Base-by-base conservation (phyloP, 257 asterid species). In the Fraxinus pennsylvanica region DNA sequence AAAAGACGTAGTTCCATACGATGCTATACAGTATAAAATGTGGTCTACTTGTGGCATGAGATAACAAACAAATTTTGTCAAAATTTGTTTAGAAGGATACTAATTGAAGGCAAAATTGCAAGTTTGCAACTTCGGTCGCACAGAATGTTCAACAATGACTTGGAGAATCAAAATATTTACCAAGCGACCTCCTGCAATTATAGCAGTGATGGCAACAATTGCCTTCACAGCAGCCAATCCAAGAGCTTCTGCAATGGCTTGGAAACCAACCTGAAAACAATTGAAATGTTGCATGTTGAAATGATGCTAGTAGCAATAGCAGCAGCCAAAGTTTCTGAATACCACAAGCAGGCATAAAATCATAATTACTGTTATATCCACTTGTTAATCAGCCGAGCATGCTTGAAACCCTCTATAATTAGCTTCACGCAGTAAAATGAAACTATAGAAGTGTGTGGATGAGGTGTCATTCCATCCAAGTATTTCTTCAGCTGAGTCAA, bases 191-290 rank as follows among this genome's bases (percentile, higher is more conserved):
- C 98, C 99, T 33, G 97, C 99, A 84, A 96, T 92, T 79, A 96
- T 96, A 77, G 97, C 99, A 79, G 99, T 83, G 77, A 96, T 96
- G 83, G 99, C 97, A 86, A 93, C 93, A 83, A 89, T 89, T 72
- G 99, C 99, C 89, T 96, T 96, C 72, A 96, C 96, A 80, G 99
- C 99, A 82, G 99, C 99, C 91, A 96, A 63, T 79, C 99, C 99
- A 85, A 93, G 98, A 77, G 99, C 99, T 81, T 96, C 98, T 71
- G 98, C 98, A 78, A 96, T 96, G 82, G 99, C 99, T 80, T 90
- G 94, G 82, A 93, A 92, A 78, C 98, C 99, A 83, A 96, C 84
- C 98, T 96, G 87, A 80, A 85, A 84, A 59, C 71, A 72, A 61
- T n/a, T 22, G 71, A 71, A 68, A 47, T 38, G 17, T 25, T 39